Base-by-base conservation (phyloP, 2,329 filamentous ascomycete genomes). In the Penicillium aurantiogriseum region DNA sequence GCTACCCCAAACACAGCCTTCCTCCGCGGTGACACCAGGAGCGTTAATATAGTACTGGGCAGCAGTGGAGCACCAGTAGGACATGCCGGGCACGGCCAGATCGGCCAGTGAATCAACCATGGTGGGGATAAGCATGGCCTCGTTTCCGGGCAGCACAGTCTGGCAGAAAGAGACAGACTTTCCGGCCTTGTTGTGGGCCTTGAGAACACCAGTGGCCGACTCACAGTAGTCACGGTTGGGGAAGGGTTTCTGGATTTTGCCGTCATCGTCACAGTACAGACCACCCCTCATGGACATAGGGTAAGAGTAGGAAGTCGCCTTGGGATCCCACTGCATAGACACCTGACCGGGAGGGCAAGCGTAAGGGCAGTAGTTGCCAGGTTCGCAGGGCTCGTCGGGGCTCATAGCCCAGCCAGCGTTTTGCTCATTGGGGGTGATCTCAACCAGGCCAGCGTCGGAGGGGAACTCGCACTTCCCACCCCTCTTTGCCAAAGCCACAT, bases 111-210 rank as follows among this genome's bases (percentile, higher is more conserved):
- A 76, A 23, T 79, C 69, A 46, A 92, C 86, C 61, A 86, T 74
- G n/a, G 88, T 92, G 17, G 89, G 88, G 67, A 92, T 92, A 64
- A 92, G 79, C 89, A 92, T 92, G 59, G 87, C 87, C 77, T 92
- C 89, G 67, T 91, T 88, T 49, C 89, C 89, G 19, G 89, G 89
- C 59, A 92, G 76, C 15, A 91, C 87, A 5, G 89, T 92, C 75
- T 92, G 89, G 74, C 89, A 92, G 75, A 89, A 90, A 3, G 89
- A 85, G 54, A 91, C 82, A 15, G 81, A 69, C 36, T 79, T 76
- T 44, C 83, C 81, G 60, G 82, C 84, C 64, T 87, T 86, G 78
- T 91, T 92, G 59, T 85, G 79, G 36, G 83, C 89, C 56, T 80
- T 77, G 53, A 92, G 81, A 8, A 85, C 71, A 43, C 87, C 88